Conservation (phyloP, 352 stramenopile genomes). For the Phytophthora vignae region DNA sequence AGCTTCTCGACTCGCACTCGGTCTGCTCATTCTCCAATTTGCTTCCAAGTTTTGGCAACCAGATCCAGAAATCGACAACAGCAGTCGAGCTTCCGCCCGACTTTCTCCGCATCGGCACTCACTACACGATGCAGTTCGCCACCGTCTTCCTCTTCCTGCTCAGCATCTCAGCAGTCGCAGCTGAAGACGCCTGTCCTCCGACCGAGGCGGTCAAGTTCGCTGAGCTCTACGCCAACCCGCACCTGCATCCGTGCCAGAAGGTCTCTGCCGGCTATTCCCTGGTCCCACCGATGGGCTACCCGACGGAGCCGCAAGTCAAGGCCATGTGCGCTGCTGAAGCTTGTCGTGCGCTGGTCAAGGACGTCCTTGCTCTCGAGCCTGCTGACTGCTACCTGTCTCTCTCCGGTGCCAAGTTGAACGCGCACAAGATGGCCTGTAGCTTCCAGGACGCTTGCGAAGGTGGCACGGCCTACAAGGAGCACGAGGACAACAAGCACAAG, state of each 20-base stretch:
- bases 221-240: constrained; percentile 36
- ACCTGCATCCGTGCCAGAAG: constrained; percentile 40
- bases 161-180: constrained; percentile 12
- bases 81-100: not conserved
- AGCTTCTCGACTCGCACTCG: not conserved
- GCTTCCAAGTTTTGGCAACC: constrained; percentile 26
- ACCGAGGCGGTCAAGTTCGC: constrained; percentile 35
- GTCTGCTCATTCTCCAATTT: constrained; percentile 41
- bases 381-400: constrained; percentile 36
- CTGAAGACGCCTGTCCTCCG: constrained; percentile 34
- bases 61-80: constrained; percentile 12
- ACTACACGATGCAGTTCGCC: constrained; percentile 25
- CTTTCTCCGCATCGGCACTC: not conserved
- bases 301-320: constrained; percentile 33
- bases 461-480: not conserved
- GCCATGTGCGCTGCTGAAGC: constrained; percentile 33
- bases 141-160: constrained; percentile 28
- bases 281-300: constrained; percentile 23
- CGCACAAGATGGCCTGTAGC: constrained; percentile 21
- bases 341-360: constrained; percentile 27
- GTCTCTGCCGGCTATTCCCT: constrained; percentile 32
- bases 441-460: constrained; percentile 19
- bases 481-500: constrained; percentile 9
- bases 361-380: constrained; percentile 30
- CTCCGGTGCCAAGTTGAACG: constrained; percentile 30